Evolutionary conservation across 805 yeast genomes (phyloP).

Genomic region (Candida maris): DNA sequence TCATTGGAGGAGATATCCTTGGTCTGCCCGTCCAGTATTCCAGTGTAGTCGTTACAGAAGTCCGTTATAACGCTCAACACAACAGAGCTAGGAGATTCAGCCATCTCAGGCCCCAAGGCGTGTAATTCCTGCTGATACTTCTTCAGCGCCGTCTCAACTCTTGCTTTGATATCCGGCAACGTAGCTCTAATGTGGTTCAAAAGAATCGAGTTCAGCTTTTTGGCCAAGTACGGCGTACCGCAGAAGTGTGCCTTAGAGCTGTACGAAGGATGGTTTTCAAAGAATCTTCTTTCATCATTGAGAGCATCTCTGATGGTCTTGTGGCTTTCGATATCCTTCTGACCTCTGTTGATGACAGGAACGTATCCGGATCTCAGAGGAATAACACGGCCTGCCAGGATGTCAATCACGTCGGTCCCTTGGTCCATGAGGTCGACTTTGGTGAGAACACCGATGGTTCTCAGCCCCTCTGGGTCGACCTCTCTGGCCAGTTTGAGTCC

Average conservation of each 20-base stretch:
- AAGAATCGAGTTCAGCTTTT: conserved; percentile 82
- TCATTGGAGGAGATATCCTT: conserved; percentile 85
- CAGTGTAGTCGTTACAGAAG: conserved; percentile 85
- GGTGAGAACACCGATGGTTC: conserved; percentile 96
- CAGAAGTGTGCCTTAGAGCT: conserved; percentile 92
- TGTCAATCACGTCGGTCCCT: conserved; percentile 96
- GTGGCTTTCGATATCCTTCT: conserved; percentile 85
- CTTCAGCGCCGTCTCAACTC: conserved; percentile 79
- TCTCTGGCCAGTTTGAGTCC: conserved; percentile 95
- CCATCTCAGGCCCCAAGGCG: conserved; percentile 81
- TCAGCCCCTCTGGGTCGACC: conserved; percentile 93
- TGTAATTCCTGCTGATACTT: conserved; percentile 79
- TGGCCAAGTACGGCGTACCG: conserved; percentile 97
- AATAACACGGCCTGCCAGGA: conserved; percentile 90
- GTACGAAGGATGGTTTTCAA: conserved; percentile 87
- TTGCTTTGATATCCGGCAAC: conserved; percentile 87
- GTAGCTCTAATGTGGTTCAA: conserved; percentile 86
- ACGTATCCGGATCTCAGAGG: conserved; percentile 94
- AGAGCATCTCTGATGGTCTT: conserved; percentile 88
- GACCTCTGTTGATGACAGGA: conserved; percentile 96
- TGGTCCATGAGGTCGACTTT: conserved; percentile 97
- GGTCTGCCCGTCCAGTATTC: conserved; percentile 88
- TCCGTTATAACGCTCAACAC: conserved; percentile 89
- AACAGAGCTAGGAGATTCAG: conserved; percentile 84
- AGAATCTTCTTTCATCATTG: conserved; percentile 71